Evolutionary conservation across 441 rosid species (phyloP).

Genomic region (Eruca vesicaria): DNA sequence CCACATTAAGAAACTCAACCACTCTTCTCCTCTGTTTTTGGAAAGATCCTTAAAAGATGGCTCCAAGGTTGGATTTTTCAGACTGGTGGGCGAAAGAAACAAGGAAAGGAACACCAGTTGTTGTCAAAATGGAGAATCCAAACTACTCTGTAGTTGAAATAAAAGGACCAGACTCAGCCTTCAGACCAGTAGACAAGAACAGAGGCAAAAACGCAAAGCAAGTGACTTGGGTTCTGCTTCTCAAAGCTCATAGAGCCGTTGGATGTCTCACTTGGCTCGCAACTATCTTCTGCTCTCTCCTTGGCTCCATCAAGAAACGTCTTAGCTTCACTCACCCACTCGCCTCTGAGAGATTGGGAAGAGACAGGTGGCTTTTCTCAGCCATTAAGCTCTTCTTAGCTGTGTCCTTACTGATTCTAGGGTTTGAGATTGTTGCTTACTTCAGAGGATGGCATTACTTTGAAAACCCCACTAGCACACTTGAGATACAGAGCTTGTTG

Average conservation of each 20-base stretch:
- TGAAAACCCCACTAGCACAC: slow-evolving; percentile 42
- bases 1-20: slow-evolving; percentile 6
- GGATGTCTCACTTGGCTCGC: slow-evolving; percentile 86
- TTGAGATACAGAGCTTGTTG: slow-evolving; percentile 56
- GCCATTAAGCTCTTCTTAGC: no score
- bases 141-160: slow-evolving; percentile 80
- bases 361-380: slow-evolving; percentile 60
- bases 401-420: slow-evolving; percentile 49
- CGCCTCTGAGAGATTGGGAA: slow-evolving; percentile 64
- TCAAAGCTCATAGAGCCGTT: slow-evolving; percentile 83
- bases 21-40: not conserved
- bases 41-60: slow-evolving; percentile 44
- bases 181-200: slow-evolving; percentile 74
- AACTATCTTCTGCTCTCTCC: slow-evolving; percentile 72
- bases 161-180: slow-evolving; percentile 83
- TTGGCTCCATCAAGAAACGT: slow-evolving; percentile 73
- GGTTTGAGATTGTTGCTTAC: slow-evolving; percentile 72
- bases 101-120: slow-evolving; percentile 78
- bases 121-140: slow-evolving; percentile 86
- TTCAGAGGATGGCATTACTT: slow-evolving; percentile 83
- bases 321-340: slow-evolving; percentile 56
- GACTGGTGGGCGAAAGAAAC: slow-evolving; percentile 69
- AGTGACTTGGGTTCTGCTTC: slow-evolving; percentile 88
- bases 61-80: slow-evolving; percentile 66
- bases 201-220: slow-evolving; percentile 90